Base-by-base conservation (phyloP, 306 rosid species). In the Morella rubra region DNA sequence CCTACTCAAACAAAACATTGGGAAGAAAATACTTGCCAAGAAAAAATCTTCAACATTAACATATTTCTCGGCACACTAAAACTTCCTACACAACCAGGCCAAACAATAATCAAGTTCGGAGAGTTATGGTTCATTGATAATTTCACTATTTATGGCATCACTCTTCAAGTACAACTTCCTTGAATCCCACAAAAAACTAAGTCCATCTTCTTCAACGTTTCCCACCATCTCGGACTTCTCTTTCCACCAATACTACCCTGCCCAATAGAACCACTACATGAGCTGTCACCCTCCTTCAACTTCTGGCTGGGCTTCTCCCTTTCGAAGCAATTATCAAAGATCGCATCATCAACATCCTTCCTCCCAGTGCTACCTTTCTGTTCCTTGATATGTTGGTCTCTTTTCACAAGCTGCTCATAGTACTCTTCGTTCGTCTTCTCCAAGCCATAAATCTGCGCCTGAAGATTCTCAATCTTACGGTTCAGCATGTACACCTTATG, bases 381-480 rank as follows among this genome's bases (percentile, higher is more conserved):
- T 50, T 77, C 65, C 1, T 47, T 70, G 40, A 60, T 73, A 24
- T 27, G 55, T 60, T 76, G 56, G 68, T 86, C 89, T 72, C 67
- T 77, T 50, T 73, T 86, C 75, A 85, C 73, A 27, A 88, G 89
- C 86, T 85, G 91, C 80, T 89, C 92, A 60, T 85, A 84, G 71
- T 92, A 95, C 78, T 92, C 97, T 66, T 84, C 87, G 84, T 95
- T 95, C 84, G 93, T 86, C 87, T 87, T 92, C 87, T 96, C 99
- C 84, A 96, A 81, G 3, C 96, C 95, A 76, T 86, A 80, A 19
- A 96, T 88, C 83, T 96, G 98, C 0, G 85, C 89, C 73, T 96
- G 98, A 55, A 96, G 96, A 80, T 92, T 97, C 77, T 92, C 97
- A 22, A 96, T 91, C 47, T 90, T 92, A 72, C 83, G 77, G 73